These are phyloP conservation scores for Epichloe glyceriae DNA, from an alignment of 2,329 filamentous ascomycete species.

Conservation along the genomic window DNA sequence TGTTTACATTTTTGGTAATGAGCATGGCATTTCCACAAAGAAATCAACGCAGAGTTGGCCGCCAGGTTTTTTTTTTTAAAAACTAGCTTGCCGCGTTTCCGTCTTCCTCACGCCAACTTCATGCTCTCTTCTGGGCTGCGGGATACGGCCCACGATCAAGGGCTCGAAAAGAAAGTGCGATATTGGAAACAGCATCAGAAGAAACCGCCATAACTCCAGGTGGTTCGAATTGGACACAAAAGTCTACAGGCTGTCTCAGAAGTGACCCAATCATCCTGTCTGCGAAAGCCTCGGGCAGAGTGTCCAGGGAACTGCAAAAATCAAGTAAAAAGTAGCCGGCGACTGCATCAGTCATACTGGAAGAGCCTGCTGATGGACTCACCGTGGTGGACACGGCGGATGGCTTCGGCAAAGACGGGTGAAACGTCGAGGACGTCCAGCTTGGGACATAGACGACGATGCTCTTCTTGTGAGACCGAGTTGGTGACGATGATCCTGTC, in stretches of 20 bases:
- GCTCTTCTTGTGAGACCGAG: constrained; percentile 78
- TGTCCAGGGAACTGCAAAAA: neutral
- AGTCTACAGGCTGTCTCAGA: neutral
- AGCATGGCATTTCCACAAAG: neutral
- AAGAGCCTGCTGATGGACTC: constrained; percentile 96
- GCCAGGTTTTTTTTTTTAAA: neutral
- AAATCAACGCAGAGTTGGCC: neutral
- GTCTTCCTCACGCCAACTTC: neutral
- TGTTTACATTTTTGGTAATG: neutral
- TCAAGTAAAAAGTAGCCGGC: neutral
- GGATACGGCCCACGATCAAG: neutral
- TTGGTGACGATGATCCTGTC: constrained; percentile 95
- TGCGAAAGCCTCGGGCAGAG: neutral
- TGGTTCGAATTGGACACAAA: neutral
- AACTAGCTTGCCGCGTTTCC: neutral
- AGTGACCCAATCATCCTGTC: neutral
- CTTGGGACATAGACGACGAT: constrained; percentile 68
- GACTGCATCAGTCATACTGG: constrained; percentile 17
- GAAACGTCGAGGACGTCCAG: constrained; percentile 83
- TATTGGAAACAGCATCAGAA: too few relatives aligned
- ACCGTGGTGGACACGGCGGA: constrained; percentile 90
- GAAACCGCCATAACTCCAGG: neutral
- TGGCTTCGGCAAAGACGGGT: constrained; percentile 86
- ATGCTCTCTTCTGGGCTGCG: neutral
- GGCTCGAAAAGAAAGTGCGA: neutral